These are phyloP conservation scores for Choiromyces venosus DNA, from an alignment of 495 filamentous ascomycete genomes.

Conservation along the genomic window DNA sequence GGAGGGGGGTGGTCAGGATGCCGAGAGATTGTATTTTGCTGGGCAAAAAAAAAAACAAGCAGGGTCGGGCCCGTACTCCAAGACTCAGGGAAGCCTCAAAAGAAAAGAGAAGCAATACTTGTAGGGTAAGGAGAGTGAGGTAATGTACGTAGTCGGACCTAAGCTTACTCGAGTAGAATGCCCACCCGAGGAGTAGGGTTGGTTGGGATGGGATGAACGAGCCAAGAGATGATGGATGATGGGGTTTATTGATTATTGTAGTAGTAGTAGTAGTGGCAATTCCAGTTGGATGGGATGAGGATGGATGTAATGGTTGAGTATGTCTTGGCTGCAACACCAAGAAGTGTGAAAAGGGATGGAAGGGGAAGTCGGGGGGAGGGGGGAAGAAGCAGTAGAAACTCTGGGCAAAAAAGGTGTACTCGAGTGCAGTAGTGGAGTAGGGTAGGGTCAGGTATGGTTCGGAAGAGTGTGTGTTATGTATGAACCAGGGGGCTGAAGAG, in stretches of 20 bases:
- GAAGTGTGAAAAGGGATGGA: conserved; percentile 26
- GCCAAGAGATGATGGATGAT: conserved; percentile 11
- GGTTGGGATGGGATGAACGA: conserved; percentile 17
- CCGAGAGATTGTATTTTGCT: not conserved
- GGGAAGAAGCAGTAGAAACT: conserved; percentile 1
- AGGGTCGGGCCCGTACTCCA: not conserved
- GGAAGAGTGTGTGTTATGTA: conserved; percentile 1
- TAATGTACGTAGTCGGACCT: conserved; percentile 8
- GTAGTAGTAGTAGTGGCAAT: not conserved
- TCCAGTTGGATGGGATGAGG: conserved; percentile 8
- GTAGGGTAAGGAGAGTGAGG: conserved; percentile 5
- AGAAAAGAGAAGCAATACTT: not conserved
- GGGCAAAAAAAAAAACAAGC: not conserved
- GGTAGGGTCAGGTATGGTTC: not conserved
- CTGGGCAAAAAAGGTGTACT: not conserved
- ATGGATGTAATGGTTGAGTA: conserved; percentile 15
- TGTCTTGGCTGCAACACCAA: conserved; percentile 27
- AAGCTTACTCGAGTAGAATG: conserved; percentile 9
- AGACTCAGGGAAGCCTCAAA: not conserved
- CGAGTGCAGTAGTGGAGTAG: conserved; percentile 1
- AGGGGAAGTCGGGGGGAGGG: conserved; percentile 2
- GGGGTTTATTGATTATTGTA: conserved; percentile 3
- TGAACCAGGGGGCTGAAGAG: not conserved
- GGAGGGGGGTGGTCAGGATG: not conserved
- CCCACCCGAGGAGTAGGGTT: conserved; percentile 17